Conservation (phyloP, 164 flowering plant species). For the Annona cherimola region DNA sequence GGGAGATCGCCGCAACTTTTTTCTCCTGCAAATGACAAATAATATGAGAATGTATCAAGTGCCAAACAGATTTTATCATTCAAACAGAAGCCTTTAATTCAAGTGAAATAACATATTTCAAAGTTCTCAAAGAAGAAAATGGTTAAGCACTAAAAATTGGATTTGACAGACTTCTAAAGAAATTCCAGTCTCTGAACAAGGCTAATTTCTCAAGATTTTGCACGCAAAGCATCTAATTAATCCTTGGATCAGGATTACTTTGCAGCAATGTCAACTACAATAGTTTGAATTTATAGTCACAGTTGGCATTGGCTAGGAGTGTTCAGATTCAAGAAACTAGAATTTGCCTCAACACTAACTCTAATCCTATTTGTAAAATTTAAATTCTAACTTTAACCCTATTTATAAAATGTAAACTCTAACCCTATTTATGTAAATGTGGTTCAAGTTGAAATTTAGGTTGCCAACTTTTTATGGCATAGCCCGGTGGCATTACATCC, state of each 20-base stretch:
- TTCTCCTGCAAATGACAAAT: constrained; percentile 61
- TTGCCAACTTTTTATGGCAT: too few relatives aligned
- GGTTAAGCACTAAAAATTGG: neutral
- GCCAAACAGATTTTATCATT: neutral
- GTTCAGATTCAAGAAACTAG: too few relatives aligned
- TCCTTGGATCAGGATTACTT: neutral
- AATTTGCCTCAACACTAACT: too few relatives aligned
- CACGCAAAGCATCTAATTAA: neutral
- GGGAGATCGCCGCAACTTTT: constrained; percentile 83
- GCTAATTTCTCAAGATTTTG: neutral
- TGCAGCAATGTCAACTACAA: neutral
- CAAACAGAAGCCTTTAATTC: neutral
- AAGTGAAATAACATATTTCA: neutral
- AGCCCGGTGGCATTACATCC: too few relatives aligned
- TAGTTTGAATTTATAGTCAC: neutral
- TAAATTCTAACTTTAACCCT: too few relatives aligned
- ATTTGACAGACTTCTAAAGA: neutral
- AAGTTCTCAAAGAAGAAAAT: neutral
- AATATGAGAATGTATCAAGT: constrained; percentile 1
- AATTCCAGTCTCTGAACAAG: neutral
- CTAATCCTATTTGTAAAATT: too few relatives aligned
- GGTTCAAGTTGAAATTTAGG: too few relatives aligned
- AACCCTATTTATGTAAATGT: too few relatives aligned
- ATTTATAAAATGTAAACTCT: too few relatives aligned
- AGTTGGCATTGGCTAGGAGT: neutral